Evolutionary conservation across 352 stramenopile species (phyloP).

Genomic region (Pythium rishiriense): DNA sequence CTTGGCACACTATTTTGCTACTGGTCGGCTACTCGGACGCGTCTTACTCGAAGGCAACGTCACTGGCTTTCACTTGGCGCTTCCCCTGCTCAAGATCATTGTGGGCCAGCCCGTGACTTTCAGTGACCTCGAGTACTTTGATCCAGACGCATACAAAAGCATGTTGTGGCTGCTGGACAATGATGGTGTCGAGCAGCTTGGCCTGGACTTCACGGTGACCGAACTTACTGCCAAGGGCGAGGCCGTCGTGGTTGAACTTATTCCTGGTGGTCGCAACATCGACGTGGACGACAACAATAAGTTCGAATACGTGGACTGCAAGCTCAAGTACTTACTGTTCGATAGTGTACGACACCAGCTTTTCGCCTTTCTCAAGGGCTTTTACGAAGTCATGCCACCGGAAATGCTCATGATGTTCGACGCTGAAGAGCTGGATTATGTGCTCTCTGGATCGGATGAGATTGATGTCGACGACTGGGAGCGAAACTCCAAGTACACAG

Average conservation of each 20-base stretch:
- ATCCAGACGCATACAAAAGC: conserved; percentile 58
- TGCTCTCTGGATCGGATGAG: conserved; percentile 87
- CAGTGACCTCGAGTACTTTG: conserved; percentile 90
- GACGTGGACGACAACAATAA: conserved; percentile 94
- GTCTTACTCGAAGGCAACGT: conserved; percentile 91
- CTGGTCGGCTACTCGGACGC: conserved; percentile 55
- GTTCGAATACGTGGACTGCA: conserved; percentile 89
- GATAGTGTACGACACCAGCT: conserved; percentile 77
- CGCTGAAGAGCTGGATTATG: conserved; percentile 91
- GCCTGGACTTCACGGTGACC: conserved; percentile 65
- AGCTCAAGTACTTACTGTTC: conserved; percentile 90
- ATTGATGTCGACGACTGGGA: conserved; percentile 92
- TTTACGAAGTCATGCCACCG: conserved; percentile 91
- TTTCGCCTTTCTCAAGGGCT: conserved; percentile 74
- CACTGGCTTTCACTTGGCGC: conserved; percentile 93
- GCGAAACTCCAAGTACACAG: conserved; percentile 30
- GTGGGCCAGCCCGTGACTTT: conserved; percentile 94
- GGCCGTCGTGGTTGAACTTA: conserved; percentile 44
- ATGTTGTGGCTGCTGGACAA: conserved; percentile 67
- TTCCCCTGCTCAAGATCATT: conserved; percentile 97
- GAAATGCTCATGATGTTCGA: conserved; percentile 91
- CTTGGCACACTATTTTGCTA: conserved; percentile 59
- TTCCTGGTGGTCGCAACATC: conserved; percentile 55
- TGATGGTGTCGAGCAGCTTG: conserved; percentile 49
- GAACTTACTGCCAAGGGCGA: conserved; percentile 27